Base-by-base conservation (phyloP, 2,329 filamentous ascomycete species). In the Alternaria infectoria region DNA sequence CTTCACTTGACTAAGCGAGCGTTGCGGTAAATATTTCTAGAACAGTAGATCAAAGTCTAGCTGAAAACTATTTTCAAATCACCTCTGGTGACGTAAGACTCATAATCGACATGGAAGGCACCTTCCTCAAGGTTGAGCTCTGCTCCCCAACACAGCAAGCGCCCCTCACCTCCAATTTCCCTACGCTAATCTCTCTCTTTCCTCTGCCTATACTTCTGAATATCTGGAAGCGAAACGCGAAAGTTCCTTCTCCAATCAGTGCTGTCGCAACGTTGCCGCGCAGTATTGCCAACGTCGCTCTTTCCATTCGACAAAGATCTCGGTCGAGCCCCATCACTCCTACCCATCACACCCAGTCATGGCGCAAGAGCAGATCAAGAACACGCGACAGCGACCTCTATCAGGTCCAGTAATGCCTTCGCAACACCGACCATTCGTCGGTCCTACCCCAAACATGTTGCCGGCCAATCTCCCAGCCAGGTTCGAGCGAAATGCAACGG, bases 361-460 rank as follows among this genome's bases (percentile, higher is more conserved):
- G 26, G n/a, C 51, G 21, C 45, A 60, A 56, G 45, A 55, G 19
- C 36, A 26, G 2, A 15, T 4, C 1, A 23, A 21, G 5, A 43
- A 19, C 12, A 54, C 36, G 43, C 19, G 32, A 46, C 52, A 54
- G 25, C 30, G 15, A 32, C 43, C 13, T 11, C 28, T 44, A 17
- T 11, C 50, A n/a, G 17, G n/a, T 2, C 17, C 50, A 40, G 2
- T 11, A n/a, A 57, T 19, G 30, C 12, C 11, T 19, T 15, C 23
- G 9, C 54, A 51, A 50, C 40, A 51, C n/a, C 25, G 6, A 19
- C n/a, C 15, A 40, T 44, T 55, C 15, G 26, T 45, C 26, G 44
- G 2, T 7, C 45, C 50, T 59, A 17, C 57, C 19, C 45, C 59
- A 40, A 65, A 62, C 26, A 65, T 65, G 59, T 19, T 62, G 15